A percentile compares a stretch with the other conserved stretches of the same genome.
Conservation (phyloP, 495 filamentous ascomycete species). For the Thozetella sp. region DNA sequence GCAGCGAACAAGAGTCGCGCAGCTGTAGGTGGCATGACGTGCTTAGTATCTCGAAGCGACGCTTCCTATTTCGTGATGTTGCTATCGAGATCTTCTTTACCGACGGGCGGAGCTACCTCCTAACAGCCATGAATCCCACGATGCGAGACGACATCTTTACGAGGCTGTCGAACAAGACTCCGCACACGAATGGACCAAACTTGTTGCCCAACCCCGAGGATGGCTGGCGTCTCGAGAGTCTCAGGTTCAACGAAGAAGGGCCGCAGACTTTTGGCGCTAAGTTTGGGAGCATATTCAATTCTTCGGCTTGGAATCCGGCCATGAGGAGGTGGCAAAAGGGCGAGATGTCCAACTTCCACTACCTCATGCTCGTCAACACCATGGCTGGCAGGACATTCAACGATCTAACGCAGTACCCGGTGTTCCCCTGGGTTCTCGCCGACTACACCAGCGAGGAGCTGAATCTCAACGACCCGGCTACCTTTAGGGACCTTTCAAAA, state of each 20-base stretch:
- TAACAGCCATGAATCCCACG: constrained; percentile 74
- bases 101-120: constrained; percentile 90
- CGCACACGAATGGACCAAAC: constrained; percentile 63
- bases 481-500: constrained; percentile 89
- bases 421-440: constrained; percentile 95
- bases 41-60: constrained; percentile 93
- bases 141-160: constrained; percentile 78
- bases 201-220: constrained; percentile 63
- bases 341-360: constrained; percentile 98
- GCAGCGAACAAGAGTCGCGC: constrained; percentile 74
- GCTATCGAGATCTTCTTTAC: constrained; percentile 95
- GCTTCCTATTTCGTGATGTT: constrained; percentile 94
- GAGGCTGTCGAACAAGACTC: constrained; percentile 74
- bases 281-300: constrained; percentile 93
- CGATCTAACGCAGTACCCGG: constrained; percentile 95
- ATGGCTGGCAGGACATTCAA: constrained; percentile 98
- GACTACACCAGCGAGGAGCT: constrained; percentile 97
- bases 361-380: constrained; percentile 97
- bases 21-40: constrained; percentile 95
- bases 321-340: constrained; percentile 91
- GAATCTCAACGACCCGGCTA: constrained; percentile 78
- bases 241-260: constrained; percentile 79
- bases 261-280: constrained; percentile 85
- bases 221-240: constrained; percentile 83
- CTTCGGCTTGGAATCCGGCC: constrained; percentile 71